Base-by-base conservation (phyloP, 2,329 filamentous ascomycete species). In the Fusarium sp. region DNA sequence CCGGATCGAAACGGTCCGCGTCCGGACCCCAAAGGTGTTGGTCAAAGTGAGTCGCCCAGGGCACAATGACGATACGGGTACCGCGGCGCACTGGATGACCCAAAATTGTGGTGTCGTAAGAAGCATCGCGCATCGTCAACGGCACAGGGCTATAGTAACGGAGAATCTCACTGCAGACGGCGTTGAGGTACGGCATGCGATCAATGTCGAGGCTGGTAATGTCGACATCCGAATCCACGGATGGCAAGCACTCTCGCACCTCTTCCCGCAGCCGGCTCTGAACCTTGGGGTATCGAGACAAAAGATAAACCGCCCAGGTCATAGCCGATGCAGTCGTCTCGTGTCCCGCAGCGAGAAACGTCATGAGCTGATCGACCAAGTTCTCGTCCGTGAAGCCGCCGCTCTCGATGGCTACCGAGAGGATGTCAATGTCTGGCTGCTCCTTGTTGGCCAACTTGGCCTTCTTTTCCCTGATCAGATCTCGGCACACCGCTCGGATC, bases 331-430 rank as follows among this genome's bases (percentile, higher is more conserved):
- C 88, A 0, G 91, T 94, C 1, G 92, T 95, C 80, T 95, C 91
- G 77, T 95, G 92, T 20, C 90, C 90, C 0, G 93, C 93, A 1
- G 90, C 91, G 5, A 96, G 86, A 81, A 96, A 96, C 0, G 92
- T 96, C 92, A 96, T 96, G 76, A 96, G 86, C 79, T 97, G 93
- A 77, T 96, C 91, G 34, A 93, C 87, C n/a, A 97, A 86, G 65
- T 93, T 89, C 53, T 93, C 91, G 67, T 96, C 92, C 11, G 81
- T 86, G 79, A 96, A 96, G 6, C 84, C 88, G 50, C 91, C 91
- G 38, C 89, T 93, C 76, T 90, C 86, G 51, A 97, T 82, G 14
- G 93, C 93, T 0, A 95, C 91, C 1, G 90, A 93, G 33, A 97
- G 83, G 62, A 97, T 96, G 77, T 97, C 93, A 7, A 87, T 78